Evolutionary conservation across 495 filamentous ascomycete species (phyloP), one percentile per base, ranked within the genome.

Genomic region (Apiosordaria backusii): DNA sequence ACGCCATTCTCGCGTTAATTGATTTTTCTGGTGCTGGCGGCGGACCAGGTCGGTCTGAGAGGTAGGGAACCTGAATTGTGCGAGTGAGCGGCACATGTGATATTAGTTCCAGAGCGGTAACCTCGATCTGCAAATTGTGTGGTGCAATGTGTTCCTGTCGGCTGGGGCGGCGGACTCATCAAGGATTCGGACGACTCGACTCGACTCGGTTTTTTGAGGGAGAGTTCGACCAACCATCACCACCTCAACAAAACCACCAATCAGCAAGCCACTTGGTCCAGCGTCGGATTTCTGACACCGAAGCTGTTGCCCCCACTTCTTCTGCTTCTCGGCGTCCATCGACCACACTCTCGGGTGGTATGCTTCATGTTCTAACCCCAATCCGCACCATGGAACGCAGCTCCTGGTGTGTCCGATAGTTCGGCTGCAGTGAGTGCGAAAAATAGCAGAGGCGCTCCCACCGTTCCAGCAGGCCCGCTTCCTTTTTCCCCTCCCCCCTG

Each of bases 391-490:
- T 35, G 29, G 29, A 35, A 35, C 29, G 29, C 50, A n/a, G 21
- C 50, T 54, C 18, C 18, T 54, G 0, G 16, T 5, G 50, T 54
- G 7, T 22, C 50, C 16, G 50, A 54, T 15, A 54, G 19, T 24
- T 59, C 27, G 62, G 22, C 57, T 50, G 62, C 26, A 55, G 52
- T 10, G 19, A 55, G 55, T 24, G 45, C 62, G 24, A 64, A 64
- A 64, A 64, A 64, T 64, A 64, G 62, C 62, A 64, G 27, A 19
- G 26, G 62, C 35, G 22, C 35, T 64, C 62, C 62, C 52, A 64
- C 62, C 52, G 23, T 13, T 21, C n/a, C n/a, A n/a, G 5, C 3
- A 50, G 23, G 3, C 9, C 53, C 52, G 52, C 40, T 50, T 50
- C 40, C 7, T 6, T 50, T 50, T 50, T 50, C 40, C 7, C 16